phyloP scores from a whole-genome alignment of 2,329 filamentous ascomycete species.

The Trichoderma asperellum region DNA sequence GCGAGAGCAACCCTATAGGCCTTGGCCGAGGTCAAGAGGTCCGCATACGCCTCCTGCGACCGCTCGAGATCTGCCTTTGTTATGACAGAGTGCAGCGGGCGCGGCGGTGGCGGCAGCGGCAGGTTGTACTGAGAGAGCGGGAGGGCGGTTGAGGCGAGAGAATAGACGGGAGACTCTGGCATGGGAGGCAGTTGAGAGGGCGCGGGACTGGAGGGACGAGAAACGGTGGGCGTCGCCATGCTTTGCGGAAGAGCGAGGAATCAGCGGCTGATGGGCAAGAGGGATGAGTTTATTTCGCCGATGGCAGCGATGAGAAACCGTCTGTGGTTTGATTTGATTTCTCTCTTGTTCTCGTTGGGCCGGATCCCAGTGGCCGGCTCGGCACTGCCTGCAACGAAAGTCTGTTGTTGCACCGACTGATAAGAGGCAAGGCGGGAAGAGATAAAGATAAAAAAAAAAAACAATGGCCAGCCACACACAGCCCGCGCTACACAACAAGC shows the following conservation, averaged over 20 bases:
- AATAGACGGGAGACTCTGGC: constrained; percentile 66
- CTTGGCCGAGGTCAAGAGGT: constrained; percentile 65
- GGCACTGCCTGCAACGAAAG: not conserved
- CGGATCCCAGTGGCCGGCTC: not conserved
- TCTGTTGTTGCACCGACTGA: not conserved
- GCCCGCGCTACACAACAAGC: not conserved
- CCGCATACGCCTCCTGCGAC: constrained; percentile 65
- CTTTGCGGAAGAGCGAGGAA: not conserved
- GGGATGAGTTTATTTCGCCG: not conserved
- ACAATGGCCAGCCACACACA: constrained; percentile 2
- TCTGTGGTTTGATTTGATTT: not conserved
- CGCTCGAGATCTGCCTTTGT: constrained; percentile 65
- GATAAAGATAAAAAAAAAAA: not conserved
- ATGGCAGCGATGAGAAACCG: constrained; percentile 6
- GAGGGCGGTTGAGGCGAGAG: constrained; percentile 65
- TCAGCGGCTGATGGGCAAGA: not conserved
- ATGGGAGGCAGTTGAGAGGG: constrained; percentile 62
- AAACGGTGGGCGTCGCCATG: constrained; percentile 31
- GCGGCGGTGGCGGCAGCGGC: constrained; percentile 63
- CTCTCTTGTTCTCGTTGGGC: not conserved
- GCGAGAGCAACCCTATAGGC: constrained; percentile 66
- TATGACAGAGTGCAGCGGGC: constrained; percentile 61
- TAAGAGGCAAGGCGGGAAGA: constrained; percentile 2
- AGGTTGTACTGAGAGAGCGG: constrained; percentile 62
- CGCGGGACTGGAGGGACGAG: constrained; percentile 53